Evolutionary conservation across 495 filamentous ascomycete species (phyloP).

Genomic region (Penicillium daleae): DNA sequence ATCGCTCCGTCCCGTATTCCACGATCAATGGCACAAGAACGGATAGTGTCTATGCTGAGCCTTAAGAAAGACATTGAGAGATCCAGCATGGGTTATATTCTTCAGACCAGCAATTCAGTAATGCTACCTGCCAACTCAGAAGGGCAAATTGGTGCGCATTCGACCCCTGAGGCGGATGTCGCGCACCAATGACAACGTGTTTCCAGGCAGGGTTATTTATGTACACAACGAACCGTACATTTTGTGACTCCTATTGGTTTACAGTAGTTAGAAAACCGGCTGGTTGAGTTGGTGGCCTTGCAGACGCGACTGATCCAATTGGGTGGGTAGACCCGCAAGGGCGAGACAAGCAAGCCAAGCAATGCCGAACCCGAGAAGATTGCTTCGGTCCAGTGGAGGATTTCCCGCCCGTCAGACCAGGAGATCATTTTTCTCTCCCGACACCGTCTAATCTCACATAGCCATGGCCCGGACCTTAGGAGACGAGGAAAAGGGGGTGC

Average conservation of each 20-base stretch:
- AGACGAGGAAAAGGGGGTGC: background rate
- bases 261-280: background rate
- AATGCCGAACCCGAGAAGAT: conserved; percentile 2
- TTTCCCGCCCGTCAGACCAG: background rate
- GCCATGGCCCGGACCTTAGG: background rate
- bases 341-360: conserved; percentile 5
- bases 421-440: background rate
- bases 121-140: too few species aligned
- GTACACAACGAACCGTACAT: too few species aligned
- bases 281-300: background rate
- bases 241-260: background rate
- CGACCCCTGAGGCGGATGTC: too few species aligned
- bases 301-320: background rate
- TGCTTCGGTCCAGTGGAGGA: background rate
- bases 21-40: too few species aligned
- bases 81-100: too few species aligned
- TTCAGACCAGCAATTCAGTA: too few species aligned
- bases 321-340: background rate
- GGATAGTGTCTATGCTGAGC: too few species aligned
- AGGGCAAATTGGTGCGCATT: too few species aligned
- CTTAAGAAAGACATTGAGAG: too few species aligned
- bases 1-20: background rate
- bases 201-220: too few species aligned
- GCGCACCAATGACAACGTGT: too few species aligned
- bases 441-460: background rate